A percentile compares a stretch with the other conserved stretches of the same genome.
These are phyloP conservation scores for Urostyla sp. DNA, from an alignment of 73 alveolate species.

Conservation along the genomic window DNA sequence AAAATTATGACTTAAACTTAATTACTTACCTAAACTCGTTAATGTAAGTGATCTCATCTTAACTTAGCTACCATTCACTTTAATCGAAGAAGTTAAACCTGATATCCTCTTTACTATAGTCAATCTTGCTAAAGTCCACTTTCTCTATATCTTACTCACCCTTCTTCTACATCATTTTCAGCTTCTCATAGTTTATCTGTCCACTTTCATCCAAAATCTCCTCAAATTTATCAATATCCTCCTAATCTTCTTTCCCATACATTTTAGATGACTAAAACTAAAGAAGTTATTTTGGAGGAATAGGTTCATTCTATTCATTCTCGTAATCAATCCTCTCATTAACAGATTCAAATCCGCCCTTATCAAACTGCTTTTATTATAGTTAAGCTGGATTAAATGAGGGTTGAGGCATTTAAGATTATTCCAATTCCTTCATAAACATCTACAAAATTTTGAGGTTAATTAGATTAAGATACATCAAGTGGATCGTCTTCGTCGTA, in stretches of 20 bases:
- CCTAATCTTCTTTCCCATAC: neutral
- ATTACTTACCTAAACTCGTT: conserved; percentile 67
- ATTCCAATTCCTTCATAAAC: too few species aligned
- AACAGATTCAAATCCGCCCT: neutral
- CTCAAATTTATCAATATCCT: neutral
- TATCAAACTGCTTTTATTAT: too few species aligned
- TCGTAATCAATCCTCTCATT: conserved; percentile 30
- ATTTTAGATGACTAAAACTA: neutral
- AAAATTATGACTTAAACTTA: neutral
- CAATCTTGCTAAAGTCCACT: conserved; percentile 84
- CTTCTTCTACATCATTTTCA: conserved; percentile 45
- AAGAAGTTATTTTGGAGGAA: neutral
- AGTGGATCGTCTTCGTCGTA: too few species aligned
- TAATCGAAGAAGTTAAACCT: conserved; percentile 89
- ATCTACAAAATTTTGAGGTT: too few species aligned
- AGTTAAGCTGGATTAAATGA: neutral
- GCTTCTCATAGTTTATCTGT: conserved; percentile 42
- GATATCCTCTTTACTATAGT: conserved; percentile 81
- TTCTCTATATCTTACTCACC: conserved; percentile 59
- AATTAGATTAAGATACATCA: too few species aligned
- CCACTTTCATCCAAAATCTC: conserved; percentile 40
- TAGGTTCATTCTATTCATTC: neutral
- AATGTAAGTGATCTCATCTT: conserved; percentile 72
- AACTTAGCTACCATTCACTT: conserved; percentile 67
- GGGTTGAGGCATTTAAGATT: too few species aligned